These are phyloP conservation scores for Favolaschia claudopus DNA, from an alignment of 768 basidiomycete species.

Conservation along the genomic window DNA sequence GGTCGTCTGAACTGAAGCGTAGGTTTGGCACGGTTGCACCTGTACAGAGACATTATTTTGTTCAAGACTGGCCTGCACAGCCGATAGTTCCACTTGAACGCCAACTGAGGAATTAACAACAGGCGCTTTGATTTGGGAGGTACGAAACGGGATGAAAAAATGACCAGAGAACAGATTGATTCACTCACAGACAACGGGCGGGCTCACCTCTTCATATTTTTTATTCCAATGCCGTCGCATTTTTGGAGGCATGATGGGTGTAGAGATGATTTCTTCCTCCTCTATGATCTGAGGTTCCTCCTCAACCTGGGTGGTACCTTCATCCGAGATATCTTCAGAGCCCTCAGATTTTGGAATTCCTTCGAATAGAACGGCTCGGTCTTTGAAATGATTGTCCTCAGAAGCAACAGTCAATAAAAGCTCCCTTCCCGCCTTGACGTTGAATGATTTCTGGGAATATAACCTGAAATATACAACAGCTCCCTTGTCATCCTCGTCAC, in stretches of 20 bases:
- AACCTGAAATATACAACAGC: constrained; percentile 64
- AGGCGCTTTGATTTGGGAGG: constrained; percentile 22
- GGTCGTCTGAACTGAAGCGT: constrained; percentile 26
- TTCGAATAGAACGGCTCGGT: constrained; percentile 65
- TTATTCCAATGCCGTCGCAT: constrained; percentile 69
- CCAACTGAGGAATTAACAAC: constrained; percentile 48
- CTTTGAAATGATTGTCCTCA: constrained; percentile 60
- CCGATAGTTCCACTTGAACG: constrained; percentile 51
- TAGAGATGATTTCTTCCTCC: constrained; percentile 38
- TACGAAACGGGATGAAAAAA: not conserved
- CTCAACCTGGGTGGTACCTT: constrained; percentile 31
- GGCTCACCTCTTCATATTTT: constrained; percentile 54
- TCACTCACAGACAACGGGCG: constrained; percentile 47
- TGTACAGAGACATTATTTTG: constrained; percentile 32
- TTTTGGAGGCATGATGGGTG: constrained; percentile 63
- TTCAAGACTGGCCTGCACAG: constrained; percentile 42
- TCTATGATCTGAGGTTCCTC: constrained; percentile 47
- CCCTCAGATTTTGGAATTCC: constrained; percentile 54
- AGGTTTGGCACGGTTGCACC: constrained; percentile 18
- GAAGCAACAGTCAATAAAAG: constrained; percentile 67
- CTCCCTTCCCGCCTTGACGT: constrained; percentile 75
- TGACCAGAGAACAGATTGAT: not conserved
- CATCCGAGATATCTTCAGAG: constrained; percentile 44
- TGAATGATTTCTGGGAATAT: constrained; percentile 74
- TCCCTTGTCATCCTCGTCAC: constrained; percentile 47